Percentiles rank a stretch among this genome's conserved stretches.
Conservation (phyloP, 2,329 filamentous ascomycete genomes). For the Pyrenophora seminiperda region DNA sequence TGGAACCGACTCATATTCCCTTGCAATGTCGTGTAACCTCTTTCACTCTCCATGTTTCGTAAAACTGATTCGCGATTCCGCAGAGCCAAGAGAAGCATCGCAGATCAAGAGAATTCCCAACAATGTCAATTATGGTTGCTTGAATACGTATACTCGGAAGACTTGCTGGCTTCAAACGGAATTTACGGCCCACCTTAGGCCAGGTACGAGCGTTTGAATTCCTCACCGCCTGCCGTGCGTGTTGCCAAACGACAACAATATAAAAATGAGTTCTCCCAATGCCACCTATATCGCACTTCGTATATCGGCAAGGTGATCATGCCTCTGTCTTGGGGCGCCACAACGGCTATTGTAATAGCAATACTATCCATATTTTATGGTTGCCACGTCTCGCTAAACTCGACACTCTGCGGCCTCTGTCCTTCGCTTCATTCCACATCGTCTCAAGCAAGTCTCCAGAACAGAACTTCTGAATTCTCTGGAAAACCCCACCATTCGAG, state of each 20-base stretch:
- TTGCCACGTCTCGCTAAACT: neutral
- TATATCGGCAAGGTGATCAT: slow-evolving; percentile 1
- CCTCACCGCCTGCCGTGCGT: slow-evolving; percentile 8
- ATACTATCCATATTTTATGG: slow-evolving; percentile 6
- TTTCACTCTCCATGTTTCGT: too few species aligned
- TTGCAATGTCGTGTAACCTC: too few species aligned
- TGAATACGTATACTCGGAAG: neutral
- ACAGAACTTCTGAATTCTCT: slow-evolving; percentile 16
- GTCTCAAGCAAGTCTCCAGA: neutral
- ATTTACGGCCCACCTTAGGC: slow-evolving; percentile 6
- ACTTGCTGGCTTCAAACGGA: neutral
- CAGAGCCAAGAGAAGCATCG: too few species aligned
- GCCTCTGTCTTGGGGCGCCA: neutral
- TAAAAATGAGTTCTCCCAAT: neutral
- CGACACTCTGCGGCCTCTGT: neutral
- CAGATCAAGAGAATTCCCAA: too few species aligned
- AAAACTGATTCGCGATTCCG: too few species aligned
- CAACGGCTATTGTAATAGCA: slow-evolving; percentile 4
- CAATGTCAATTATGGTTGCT: too few species aligned
- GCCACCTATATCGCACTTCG: neutral
- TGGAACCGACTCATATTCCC: too few species aligned
- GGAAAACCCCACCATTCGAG: slow-evolving; percentile 42
- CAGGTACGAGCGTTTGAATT: slow-evolving; percentile 6
- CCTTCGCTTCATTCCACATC: slow-evolving; percentile 6
- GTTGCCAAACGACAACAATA: slow-evolving; percentile 7